These are phyloP conservation scores for Pichia nakasei DNA, from an alignment of 805 yeast species.

Conservation along the genomic window DNA sequence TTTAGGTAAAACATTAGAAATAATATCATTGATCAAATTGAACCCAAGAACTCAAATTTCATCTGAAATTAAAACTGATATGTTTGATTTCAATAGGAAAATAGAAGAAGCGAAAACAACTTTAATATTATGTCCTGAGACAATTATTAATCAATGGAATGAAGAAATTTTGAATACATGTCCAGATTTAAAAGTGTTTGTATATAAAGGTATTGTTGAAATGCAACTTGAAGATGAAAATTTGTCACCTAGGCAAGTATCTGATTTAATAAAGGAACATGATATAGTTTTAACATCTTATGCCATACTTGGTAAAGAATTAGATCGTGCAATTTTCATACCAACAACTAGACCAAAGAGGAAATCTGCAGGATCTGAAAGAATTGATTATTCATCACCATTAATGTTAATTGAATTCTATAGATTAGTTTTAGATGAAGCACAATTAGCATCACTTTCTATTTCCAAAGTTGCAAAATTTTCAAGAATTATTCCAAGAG, in stretches of 20 bases:
- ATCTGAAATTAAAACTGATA: constrained; percentile 25
- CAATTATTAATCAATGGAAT: constrained; percentile 80
- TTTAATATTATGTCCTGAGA: constrained; percentile 75
- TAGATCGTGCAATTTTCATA: constrained; percentile 69
- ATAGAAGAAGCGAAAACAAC: constrained; percentile 58
- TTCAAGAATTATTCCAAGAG: constrained; percentile 69
- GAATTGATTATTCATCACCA: constrained; percentile 67
- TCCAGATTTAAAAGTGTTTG: constrained; percentile 50
- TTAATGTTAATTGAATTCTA: constrained; percentile 75
- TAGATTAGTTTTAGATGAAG: constrained; percentile 89
- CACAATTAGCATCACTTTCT: constrained; percentile 78
- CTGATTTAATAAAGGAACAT: constrained; percentile 45
- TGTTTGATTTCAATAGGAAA: constrained; percentile 33
- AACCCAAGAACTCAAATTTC: constrained; percentile 42
- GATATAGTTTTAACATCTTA: constrained; percentile 84
- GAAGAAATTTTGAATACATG: constrained; percentile 56
- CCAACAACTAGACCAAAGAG: constrained; percentile 46
- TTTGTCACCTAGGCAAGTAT: constrained; percentile 30
- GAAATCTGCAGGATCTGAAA: constrained; percentile 26
- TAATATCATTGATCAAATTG: constrained; percentile 52
- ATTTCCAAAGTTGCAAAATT: constrained; percentile 71
- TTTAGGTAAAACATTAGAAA: constrained; percentile 87
- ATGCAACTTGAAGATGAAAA: constrained; percentile 21
- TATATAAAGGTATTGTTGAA: constrained; percentile 50
- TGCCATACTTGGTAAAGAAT: constrained; percentile 57